Conservation (phyloP, 495 filamentous ascomycete genomes). For the Xylaria palmicola region DNA sequence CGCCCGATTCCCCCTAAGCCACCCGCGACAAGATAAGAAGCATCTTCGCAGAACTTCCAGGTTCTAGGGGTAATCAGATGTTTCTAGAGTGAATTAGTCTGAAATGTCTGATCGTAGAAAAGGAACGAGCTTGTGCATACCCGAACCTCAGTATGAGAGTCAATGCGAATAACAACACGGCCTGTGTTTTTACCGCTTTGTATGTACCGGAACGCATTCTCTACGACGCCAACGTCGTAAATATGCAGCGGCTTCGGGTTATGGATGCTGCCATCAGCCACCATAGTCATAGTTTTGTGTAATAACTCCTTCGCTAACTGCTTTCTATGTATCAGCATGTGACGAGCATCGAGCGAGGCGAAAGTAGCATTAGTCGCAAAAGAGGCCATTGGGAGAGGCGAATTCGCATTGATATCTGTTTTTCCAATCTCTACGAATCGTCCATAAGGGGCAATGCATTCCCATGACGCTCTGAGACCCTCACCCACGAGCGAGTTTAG, state of each 20-base stretch:
- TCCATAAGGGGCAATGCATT: conserved; percentile 50
- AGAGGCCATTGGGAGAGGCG: conserved; percentile 29
- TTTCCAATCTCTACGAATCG: conserved; percentile 50
- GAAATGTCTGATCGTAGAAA: too few species aligned
- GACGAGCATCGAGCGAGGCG: conserved; percentile 37
- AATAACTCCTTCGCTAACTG: not conserved
- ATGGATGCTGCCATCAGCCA: conserved; percentile 18
- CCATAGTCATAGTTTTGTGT: not conserved
- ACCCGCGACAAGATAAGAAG: conserved; percentile 51
- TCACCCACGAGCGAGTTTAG: too few species aligned
- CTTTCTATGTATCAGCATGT: conserved; percentile 1
- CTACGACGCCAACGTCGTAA: conserved; percentile 41
- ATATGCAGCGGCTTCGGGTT: conserved; percentile 34
- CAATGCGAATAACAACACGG: conserved; percentile 47
- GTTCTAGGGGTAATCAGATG: not conserved
- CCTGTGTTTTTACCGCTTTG: conserved; percentile 52
- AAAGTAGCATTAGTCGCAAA: conserved; percentile 43
- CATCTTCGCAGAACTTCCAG: conserved; percentile 24
- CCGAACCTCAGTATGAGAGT: too few species aligned
- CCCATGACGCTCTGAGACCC: conserved; percentile 43
- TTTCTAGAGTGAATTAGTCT: not conserved
- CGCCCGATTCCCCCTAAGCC: conserved; percentile 56
- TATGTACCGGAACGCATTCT: conserved; percentile 51
- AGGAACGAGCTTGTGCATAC: too few species aligned
- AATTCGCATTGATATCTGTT: conserved; percentile 28